Conservation (phyloP, 2,329 filamentous ascomycete genomes). For the Neofusicoccum sp. region DNA sequence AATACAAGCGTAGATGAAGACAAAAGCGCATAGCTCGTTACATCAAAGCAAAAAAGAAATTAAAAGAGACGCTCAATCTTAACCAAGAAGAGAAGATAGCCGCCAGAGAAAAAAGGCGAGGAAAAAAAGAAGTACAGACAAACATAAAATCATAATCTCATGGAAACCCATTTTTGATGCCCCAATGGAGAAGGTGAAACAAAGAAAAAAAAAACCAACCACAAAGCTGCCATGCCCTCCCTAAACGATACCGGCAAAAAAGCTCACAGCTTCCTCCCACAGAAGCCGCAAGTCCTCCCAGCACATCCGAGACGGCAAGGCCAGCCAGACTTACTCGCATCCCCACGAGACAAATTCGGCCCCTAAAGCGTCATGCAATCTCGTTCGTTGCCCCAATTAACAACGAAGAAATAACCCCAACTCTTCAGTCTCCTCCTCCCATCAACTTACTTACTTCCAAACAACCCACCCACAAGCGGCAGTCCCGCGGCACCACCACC, state of each 20-base stretch:
- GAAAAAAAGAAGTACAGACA: background rate
- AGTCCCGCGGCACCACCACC: slow-evolving; percentile 37
- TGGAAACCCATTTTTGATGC: background rate
- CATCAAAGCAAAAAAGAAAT: background rate
- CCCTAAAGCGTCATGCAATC: too few species aligned
- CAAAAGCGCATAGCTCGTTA: too few species aligned
- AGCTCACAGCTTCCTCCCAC: slow-evolving; percentile 6
- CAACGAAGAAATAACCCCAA: background rate
- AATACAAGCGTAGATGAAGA: too few species aligned
- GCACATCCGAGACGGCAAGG: background rate
- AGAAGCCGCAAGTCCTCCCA: slow-evolving; percentile 6
- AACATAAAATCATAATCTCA: background rate
- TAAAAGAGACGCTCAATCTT: background rate
- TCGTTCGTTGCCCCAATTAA: too few species aligned
- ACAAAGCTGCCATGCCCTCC: background rate
- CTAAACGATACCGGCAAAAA: background rate
- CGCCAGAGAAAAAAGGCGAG: background rate
- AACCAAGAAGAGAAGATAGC: background rate
- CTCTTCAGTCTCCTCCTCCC: background rate
- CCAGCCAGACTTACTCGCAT: too few species aligned
- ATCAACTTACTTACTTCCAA: slow-evolving; percentile 42
- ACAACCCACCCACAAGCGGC: slow-evolving; percentile 48
- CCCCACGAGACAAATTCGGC: background rate
- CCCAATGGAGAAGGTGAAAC: background rate
- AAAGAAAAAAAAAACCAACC: background rate